Evolutionary conservation across 169 alveolate genomes (phyloP).

Genomic region (Plasmodium berghei): DNA sequence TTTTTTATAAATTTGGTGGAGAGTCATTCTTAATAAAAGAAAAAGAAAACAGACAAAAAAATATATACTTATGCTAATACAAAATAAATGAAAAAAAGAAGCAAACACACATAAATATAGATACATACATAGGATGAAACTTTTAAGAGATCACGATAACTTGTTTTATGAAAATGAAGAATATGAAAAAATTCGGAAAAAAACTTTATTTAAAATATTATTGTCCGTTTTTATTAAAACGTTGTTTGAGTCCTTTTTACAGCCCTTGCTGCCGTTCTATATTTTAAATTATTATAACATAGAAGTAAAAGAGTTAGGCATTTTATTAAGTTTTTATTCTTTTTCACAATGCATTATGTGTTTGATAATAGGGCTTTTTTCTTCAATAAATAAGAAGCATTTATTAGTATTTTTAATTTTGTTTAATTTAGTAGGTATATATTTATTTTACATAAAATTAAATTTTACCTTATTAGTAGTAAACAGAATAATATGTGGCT

Average conservation of each 20-base stretch:
- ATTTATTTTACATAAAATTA: conserved; percentile 62
- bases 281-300: conserved; percentile 68
- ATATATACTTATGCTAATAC: background rate
- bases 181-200: conserved; percentile 73
- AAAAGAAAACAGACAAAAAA: background rate
- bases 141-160: conserved; percentile 35
- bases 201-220: conserved; percentile 70
- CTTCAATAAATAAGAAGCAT: conserved; percentile 58
- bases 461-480: conserved; percentile 49
- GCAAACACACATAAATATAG: too few relatives aligned
- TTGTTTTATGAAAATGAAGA: conserved; percentile 40
- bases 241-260: conserved; percentile 70
- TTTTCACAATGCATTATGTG: conserved; percentile 77
- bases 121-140: conserved; percentile 44
- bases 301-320: conserved; percentile 72
- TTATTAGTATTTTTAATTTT: conserved; percentile 54
- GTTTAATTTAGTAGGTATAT: conserved; percentile 65
- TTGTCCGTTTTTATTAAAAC: conserved; percentile 74
- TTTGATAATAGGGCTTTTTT: conserved; percentile 61
- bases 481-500: conserved; percentile 75
- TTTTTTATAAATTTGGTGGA: background rate
- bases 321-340: conserved; percentile 68
- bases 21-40: background rate
- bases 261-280: conserved; percentile 66
- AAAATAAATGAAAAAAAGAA: conserved; percentile 6